A percentile compares a stretch with the other conserved stretches of the same genome.
phyloP scores from a whole-genome alignment of 1,284 basidiomycete genomes.

The Leccinum pallidistipes region DNA sequence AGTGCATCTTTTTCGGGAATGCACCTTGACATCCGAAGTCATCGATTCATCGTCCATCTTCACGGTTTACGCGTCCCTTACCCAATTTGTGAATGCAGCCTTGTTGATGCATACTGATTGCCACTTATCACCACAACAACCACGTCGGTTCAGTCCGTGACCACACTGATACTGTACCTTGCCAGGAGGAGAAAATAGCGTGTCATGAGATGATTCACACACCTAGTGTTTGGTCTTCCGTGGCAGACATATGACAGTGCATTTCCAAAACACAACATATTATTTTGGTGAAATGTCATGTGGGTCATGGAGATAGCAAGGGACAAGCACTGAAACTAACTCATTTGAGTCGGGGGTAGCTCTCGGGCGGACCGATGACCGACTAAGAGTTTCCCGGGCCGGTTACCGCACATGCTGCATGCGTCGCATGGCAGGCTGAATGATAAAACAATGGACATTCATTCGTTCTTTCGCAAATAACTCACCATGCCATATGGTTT shows the following conservation, averaged over 20 bases:
- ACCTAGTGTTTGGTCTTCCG: neutral
- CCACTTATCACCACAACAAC: constrained; percentile 12
- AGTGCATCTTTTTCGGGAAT: neutral
- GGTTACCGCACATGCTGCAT: constrained; percentile 1
- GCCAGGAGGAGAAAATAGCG: neutral
- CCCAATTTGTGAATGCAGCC: neutral
- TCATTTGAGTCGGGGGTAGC: neutral
- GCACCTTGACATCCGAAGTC: neutral
- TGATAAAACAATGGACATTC: neutral
- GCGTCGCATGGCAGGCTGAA: neutral
- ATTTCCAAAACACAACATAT: neutral
- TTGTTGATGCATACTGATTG: neutral
- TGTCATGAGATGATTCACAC: neutral
- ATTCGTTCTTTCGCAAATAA: neutral
- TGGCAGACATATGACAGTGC: neutral
- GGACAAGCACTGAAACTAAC: neutral
- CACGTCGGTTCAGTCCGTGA: neutral
- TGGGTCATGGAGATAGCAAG: constrained; percentile 2
- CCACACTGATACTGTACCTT: constrained; percentile 1
- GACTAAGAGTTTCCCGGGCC: constrained; percentile 2
- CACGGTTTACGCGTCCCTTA: neutral
- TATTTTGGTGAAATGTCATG: neutral
- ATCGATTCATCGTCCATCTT: neutral
- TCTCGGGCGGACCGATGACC: neutral
- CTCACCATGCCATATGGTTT: neutral